Evolutionary conservation across 257 asterid genomes (phyloP), one percentile per base, ranked within the genome.

Genomic region (Cruciata laevipes): DNA sequence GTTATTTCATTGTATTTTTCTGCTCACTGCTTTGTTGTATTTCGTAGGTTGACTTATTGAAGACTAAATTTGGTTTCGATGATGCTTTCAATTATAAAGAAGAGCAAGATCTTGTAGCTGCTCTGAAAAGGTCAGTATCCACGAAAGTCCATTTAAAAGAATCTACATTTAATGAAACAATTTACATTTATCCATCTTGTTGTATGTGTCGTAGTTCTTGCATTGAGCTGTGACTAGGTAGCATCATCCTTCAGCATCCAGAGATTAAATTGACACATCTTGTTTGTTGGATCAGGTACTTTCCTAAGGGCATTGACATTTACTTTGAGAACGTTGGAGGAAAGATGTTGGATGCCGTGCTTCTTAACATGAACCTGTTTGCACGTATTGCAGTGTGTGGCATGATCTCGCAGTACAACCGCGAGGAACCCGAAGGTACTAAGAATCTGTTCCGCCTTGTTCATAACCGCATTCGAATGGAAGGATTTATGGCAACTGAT

Each of bases 301-400:
- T 84, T 35, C 83, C 83, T 0, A 51, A 69, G n/a, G 87, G 89
- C 16, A 80, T 84, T n/a, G 87, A 82, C 23, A 84, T 84, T 11
- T 82, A 80, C 79, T 84, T 84, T 55, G 87, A 84, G 64, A 82
- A 84, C 17, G 87, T 79, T 0, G 83, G 89, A 3, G 85, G 83
- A 3, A 78, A 82, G 76, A 79, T 82, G 89, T 78, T 79, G 0
- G 89, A 82, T 11, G 86, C 89, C 0, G 85, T 75, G 56, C 85
- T 84, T 4, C 58, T 70, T 3, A 81, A 84, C 80, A 81, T 79
- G 86, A 82, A 57, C 7, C 55, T 3, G 14, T 23, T 57, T 65
- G 60, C 0, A 81, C 75, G 85, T 11, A 76, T 84, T 13, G 78
- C 82, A 1, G 80, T 72, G 3, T 76, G 89, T 62, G 89, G 89